phyloP scores from a whole-genome alignment of 116 monocot species.

The Thalassia testudinum region DNA sequence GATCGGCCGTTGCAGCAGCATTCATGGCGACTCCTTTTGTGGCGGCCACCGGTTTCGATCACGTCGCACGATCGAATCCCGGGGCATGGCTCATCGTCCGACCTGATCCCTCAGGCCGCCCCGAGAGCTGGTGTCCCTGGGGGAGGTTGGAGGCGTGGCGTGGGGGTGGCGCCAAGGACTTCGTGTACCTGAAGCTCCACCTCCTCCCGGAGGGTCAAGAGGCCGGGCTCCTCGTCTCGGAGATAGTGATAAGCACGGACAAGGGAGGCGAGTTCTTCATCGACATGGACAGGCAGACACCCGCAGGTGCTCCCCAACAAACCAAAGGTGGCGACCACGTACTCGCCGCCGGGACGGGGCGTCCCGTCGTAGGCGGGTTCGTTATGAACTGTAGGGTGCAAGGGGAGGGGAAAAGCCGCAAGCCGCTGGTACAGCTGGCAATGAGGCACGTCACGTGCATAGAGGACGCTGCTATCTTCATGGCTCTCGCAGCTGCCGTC shows the following conservation, averaged over 20 bases:
- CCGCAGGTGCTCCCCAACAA: background rate
- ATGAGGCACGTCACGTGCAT: slow-evolving; percentile 62
- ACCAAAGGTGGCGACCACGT: background rate
- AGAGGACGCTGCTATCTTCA: slow-evolving; percentile 88
- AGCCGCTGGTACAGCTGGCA: slow-evolving; percentile 55
- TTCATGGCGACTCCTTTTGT: slow-evolving; percentile 90
- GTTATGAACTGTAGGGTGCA: slow-evolving; percentile 73
- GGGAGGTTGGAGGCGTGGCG: slow-evolving; percentile 85
- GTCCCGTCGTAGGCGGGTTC: slow-evolving; percentile 27
- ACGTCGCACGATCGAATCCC: slow-evolving; percentile 71
- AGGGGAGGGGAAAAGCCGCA: slow-evolving; percentile 57
- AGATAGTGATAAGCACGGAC: slow-evolving; percentile 24
- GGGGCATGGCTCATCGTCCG: slow-evolving; percentile 84
- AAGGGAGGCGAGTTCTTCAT: slow-evolving; percentile 77
- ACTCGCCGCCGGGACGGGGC: background rate
- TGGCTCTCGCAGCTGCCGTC: slow-evolving; percentile 80
- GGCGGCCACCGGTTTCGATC: slow-evolving; percentile 42
- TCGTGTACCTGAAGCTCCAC: slow-evolving; percentile 33
- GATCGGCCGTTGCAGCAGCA: slow-evolving; percentile 67
- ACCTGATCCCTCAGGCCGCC: slow-evolving; percentile 15
- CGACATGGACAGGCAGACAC: slow-evolving; percentile 37
- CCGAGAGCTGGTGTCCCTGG: slow-evolving; percentile 75
- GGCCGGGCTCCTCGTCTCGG: slow-evolving; percentile 36
- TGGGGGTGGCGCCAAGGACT: slow-evolving; percentile 25
- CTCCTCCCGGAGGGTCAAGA: slow-evolving; percentile 53